A percentile compares a stretch with the other conserved stretches of the same genome.
Conservation (phyloP, 805 yeast genomes). For the Vanderwaltozyma yarrowii region DNA sequence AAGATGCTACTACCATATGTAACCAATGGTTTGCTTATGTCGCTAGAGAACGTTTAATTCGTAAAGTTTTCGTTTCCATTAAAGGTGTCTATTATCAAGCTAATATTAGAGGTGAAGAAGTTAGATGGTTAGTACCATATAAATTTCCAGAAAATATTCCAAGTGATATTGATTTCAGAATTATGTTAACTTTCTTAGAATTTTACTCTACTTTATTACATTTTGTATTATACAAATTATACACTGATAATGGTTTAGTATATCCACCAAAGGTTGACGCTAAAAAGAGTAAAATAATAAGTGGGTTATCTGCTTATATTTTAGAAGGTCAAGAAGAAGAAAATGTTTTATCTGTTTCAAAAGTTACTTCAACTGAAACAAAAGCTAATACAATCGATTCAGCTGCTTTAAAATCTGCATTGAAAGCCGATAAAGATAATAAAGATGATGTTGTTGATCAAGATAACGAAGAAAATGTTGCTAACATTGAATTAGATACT, state of each 20-base stretch:
- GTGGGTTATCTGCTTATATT: slow-evolving; percentile 79
- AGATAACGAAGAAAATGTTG: slow-evolving; percentile 32
- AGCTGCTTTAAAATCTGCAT: slow-evolving; percentile 46
- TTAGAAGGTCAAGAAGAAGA: slow-evolving; percentile 41
- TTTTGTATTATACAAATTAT: slow-evolving; percentile 76
- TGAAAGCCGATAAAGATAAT: slow-evolving; percentile 32
- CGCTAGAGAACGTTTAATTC: slow-evolving; percentile 69
- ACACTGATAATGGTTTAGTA: slow-evolving; percentile 72
- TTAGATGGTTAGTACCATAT: slow-evolving; percentile 94
- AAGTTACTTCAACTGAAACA: slow-evolving; percentile 9
- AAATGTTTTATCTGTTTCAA: slow-evolving; percentile 31
- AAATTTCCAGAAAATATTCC: slow-evolving; percentile 96
- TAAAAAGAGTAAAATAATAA: slow-evolving; percentile 69
- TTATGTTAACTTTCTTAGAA: slow-evolving; percentile 94
- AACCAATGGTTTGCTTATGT: slow-evolving; percentile 94
- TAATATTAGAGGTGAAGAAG: slow-evolving; percentile 77
- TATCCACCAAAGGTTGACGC: slow-evolving; percentile 84
- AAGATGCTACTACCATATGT: slow-evolving; percentile 76
- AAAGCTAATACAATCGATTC: slow-evolving; percentile 29
- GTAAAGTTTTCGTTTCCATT: slow-evolving; percentile 89
- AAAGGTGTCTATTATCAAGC: slow-evolving; percentile 97
- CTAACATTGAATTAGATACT: slow-evolving; percentile 50
- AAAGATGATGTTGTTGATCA: slow-evolving; percentile 30
- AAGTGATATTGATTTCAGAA: slow-evolving; percentile 85
- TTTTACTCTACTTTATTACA: slow-evolving; percentile 88